Base-by-base conservation (phyloP, 306 rosid genomes). In the Sechiopsis laciniata region DNA sequence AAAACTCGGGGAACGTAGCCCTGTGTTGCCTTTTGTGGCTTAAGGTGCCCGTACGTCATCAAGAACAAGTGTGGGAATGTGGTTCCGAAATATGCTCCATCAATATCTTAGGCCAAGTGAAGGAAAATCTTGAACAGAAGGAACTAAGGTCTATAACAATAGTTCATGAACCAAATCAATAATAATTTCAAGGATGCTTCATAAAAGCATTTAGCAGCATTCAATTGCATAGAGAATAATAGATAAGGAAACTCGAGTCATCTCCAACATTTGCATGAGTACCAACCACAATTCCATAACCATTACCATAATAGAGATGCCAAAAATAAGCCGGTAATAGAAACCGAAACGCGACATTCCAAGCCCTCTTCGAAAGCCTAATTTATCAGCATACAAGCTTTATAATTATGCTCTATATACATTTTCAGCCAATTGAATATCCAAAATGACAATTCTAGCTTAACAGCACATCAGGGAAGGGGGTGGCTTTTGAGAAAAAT, bases 41-140 rank as follows among this genome's bases (percentile, higher is more conserved):
- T 91, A 73, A 88, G 82, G 80, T 88, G 84, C 71, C 92, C 97
- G 16, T 88, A 88, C 10, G 95, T 79, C 97, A 90, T 88, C 84
- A 88, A 80, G 80, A 88, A 88, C 40, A 90, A 81, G 84, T 88
- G 95, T 1, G 97, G 95, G 70, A 87, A 90, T 35, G 97, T 90
- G 37, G 92, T 83, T 77, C 97, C 97, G 24, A 90, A 90, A 85
- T 90, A 90, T 0, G 95, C 97, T 82, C 97, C 97, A 78, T 90
- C 97, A 59, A 85, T 90, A 72, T 88, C 97, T 90, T 79, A 56
- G 75, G 26, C 53, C 21, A 68, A 42, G 83, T 87, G 57, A 77
- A 88, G 85, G 86, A 76, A 42, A 75, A 55, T 76, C 55, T 14
- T 59, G 35, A 62, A 45, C 52, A 35, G 24, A 71, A 54, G 6